Evolutionary conservation across 139 green algal species (phyloP).

Genomic region (Tetradesmus lagerheimii): DNA sequence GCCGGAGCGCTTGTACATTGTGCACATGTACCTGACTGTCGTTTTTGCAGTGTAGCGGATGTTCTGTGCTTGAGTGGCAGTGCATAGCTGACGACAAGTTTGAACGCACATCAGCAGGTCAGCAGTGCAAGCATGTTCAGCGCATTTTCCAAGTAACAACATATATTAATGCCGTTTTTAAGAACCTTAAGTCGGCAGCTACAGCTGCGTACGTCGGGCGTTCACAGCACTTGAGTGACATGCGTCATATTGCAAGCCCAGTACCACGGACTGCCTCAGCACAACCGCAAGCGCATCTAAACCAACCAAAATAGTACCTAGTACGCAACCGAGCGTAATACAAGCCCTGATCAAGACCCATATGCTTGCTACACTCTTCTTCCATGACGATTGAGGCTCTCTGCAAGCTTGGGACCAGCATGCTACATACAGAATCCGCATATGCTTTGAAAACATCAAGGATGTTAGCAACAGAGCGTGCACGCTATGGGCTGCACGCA

Average conservation of each 20-base stretch:
- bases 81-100: background rate
- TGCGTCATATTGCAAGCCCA: background rate
- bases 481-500: background rate
- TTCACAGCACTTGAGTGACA: background rate
- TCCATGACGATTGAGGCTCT: constrained; percentile 1
- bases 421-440: background rate
- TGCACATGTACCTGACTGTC: no score
- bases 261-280: background rate
- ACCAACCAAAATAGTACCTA: no score
- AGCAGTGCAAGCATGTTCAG: background rate
- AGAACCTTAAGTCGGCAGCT: no score
- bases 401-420: background rate
- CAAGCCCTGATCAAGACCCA: background rate
- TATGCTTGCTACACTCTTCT: background rate
- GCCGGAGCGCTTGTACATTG: background rate
- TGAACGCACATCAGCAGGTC: background rate
- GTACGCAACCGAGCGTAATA: no score
- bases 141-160: no score
- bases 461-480: background rate
- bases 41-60: background rate
- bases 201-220: background rate
- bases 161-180: no score
- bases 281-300: background rate
- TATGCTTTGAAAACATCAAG: background rate
- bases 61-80: background rate